Evolutionary conservation across 2,329 filamentous ascomycete genomes (phyloP).

Genomic region (Helotiales sp.): DNA sequence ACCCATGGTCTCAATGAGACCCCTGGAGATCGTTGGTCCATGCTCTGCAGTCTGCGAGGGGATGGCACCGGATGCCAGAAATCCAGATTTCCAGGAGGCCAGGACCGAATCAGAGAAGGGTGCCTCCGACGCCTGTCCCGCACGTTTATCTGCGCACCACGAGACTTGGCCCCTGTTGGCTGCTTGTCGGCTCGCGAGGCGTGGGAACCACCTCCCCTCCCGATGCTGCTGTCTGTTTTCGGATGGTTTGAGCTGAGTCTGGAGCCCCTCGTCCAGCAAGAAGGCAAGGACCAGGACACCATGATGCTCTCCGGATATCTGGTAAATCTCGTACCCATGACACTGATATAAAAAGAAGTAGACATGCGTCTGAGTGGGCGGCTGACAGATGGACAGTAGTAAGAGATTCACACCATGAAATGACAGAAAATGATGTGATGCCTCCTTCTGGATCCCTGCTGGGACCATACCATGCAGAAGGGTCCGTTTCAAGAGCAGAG

Average conservation of each 20-base stretch:
- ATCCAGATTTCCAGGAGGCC: conserved; percentile 11
- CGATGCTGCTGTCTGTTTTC: background rate
- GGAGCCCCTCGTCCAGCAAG: background rate
- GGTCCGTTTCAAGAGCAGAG: conserved; percentile 10
- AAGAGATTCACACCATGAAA: too few species aligned
- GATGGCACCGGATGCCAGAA: conserved; percentile 4
- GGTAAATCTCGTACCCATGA: background rate
- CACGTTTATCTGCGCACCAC: conserved; percentile 2
- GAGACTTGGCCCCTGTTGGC: conserved; percentile 13
- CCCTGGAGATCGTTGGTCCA: conserved; percentile 16
- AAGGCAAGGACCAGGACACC: background rate
- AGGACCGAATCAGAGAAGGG: background rate
- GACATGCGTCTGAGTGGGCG: too few species aligned
- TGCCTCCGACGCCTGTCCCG: background rate
- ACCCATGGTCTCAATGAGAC: background rate
- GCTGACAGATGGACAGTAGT: too few species aligned
- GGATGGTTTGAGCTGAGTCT: background rate
- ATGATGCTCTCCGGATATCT: background rate
- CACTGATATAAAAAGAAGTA: background rate
- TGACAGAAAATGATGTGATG: conserved; percentile 1
- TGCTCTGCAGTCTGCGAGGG: conserved; percentile 1
- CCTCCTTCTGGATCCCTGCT: conserved; percentile 3
- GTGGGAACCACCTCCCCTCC: background rate
- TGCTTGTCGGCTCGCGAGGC: background rate
- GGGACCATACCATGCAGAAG: conserved; percentile 12